These are phyloP conservation scores for Starmerella bombicola DNA, from an alignment of 805 yeast genomes.

Conservation along the genomic window DNA sequence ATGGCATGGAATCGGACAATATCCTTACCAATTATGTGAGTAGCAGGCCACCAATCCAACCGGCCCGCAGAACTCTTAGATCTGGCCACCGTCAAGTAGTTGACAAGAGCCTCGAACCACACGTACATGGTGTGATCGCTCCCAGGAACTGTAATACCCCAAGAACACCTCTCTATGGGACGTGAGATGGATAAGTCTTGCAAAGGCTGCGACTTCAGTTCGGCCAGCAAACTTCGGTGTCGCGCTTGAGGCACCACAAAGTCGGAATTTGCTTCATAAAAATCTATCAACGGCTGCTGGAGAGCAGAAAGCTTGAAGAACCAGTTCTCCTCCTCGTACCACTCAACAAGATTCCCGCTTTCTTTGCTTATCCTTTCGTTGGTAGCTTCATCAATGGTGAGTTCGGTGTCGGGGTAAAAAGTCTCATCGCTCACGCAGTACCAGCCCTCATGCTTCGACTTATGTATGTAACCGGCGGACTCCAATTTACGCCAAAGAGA, in stretches of 20 bases:
- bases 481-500: slow-evolving; percentile 55
- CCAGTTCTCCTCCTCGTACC: slow-evolving; percentile 72
- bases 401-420: slow-evolving; percentile 74
- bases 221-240: slow-evolving; percentile 43
- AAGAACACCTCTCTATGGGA: slow-evolving; percentile 58
- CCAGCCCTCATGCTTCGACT: slow-evolving; percentile 87
- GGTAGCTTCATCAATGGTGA: slow-evolving; percentile 30
- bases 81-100: slow-evolving; percentile 48
- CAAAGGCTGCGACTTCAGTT: slow-evolving; percentile 37
- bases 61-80: not conserved
- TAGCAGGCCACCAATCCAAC: slow-evolving; percentile 46
- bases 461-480: slow-evolving; percentile 55
- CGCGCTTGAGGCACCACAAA: slow-evolving; percentile 58
- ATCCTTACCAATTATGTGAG: slow-evolving; percentile 86
- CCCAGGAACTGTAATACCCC: slow-evolving; percentile 87
- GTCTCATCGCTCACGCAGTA: slow-evolving; percentile 90
- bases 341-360: slow-evolving; percentile 61
- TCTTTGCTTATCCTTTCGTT: slow-evolving; percentile 38
- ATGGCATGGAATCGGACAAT: slow-evolving; percentile 78
- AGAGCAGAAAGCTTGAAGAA: slow-evolving; percentile 65
- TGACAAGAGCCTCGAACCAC: slow-evolving; percentile 91
- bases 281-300: slow-evolving; percentile 40
- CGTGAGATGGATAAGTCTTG: slow-evolving; percentile 77
- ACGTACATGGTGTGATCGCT: slow-evolving; percentile 66
- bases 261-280: slow-evolving; percentile 37